Evolutionary conservation across 1,139 yeast species (phyloP).

Genomic region (Geotrichum carabidarum): DNA sequence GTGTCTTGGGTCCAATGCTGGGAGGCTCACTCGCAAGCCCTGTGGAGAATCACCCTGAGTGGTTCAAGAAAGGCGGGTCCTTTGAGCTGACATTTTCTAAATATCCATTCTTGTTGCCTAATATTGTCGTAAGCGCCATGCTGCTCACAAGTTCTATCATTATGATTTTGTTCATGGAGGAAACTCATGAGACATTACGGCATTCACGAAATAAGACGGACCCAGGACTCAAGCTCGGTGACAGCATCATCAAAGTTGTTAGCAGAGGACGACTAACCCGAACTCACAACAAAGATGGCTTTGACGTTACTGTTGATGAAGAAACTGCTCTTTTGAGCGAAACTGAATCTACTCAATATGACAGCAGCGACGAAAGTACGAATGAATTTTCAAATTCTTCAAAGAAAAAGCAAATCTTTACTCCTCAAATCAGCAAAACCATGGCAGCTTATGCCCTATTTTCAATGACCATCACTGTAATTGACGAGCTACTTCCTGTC

Average conservation of each 20-base stretch:
- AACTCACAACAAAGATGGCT: not conserved
- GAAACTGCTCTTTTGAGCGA: slow-evolving; percentile 2
- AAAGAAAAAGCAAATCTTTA: not conserved
- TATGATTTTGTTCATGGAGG: slow-evolving; percentile 54
- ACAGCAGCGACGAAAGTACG: not conserved
- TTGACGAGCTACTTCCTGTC: slow-evolving; percentile 56
- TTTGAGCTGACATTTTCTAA: slow-evolving; percentile 36
- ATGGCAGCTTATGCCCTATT: slow-evolving; percentile 34
- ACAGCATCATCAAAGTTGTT: slow-evolving; percentile 38
- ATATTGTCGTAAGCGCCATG: slow-evolving; percentile 48
- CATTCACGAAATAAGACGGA: slow-evolving; percentile 39
- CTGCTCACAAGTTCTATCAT: slow-evolving; percentile 33
- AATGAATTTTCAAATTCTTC: not conserved
- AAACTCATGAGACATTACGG: slow-evolving; percentile 46
- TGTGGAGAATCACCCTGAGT: slow-evolving; percentile 32
- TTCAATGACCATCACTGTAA: slow-evolving; percentile 51
- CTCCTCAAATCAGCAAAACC: slow-evolving; percentile 37
- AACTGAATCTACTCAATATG: not conserved
- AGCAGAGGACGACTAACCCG: slow-evolving; percentile 29
- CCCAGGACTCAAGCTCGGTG: slow-evolving; percentile 53
- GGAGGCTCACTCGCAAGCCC: slow-evolving; percentile 46
- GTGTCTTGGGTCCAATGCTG: slow-evolving; percentile 54
- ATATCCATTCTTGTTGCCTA: slow-evolving; percentile 59
- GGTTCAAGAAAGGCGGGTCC: slow-evolving; percentile 24
- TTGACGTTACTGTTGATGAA: slow-evolving; percentile 16